Conservation (phyloP, 1,284 basidiomycete species). For the Afroboletus lepidellus region DNA sequence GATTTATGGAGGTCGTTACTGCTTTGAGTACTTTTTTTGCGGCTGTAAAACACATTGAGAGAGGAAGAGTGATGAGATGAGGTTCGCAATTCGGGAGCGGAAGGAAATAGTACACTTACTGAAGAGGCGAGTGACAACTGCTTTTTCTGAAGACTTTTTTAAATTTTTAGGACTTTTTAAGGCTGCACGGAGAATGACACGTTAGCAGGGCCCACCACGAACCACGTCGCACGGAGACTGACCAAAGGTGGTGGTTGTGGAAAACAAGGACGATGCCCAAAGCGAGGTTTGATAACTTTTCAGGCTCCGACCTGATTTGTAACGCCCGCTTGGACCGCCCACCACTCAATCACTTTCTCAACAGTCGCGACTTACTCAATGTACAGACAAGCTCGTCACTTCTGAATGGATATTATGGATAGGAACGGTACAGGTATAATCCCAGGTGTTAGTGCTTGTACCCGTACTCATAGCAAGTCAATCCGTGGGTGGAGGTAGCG, state of each 20-base stretch:
- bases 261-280: constrained; percentile 32
- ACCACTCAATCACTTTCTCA: neutral
- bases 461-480: too few species aligned
- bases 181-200: constrained; percentile 31
- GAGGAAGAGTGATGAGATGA: constrained; percentile 24
- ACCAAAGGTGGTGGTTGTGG: constrained; percentile 36
- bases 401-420: too few species aligned
- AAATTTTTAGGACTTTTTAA: constrained; percentile 46
- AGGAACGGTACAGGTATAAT: too few species aligned
- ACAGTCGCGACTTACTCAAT: too few species aligned
- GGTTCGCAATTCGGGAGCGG: constrained; percentile 14
- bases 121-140: constrained; percentile 73
- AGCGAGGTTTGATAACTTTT: constrained; percentile 32
- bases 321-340: neutral
- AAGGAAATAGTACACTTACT: constrained; percentile 43
- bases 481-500: too few species aligned
- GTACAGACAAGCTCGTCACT: too few species aligned
- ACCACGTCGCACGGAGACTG: constrained; percentile 14
- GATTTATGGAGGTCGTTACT: constrained; percentile 75
- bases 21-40: constrained; percentile 75
- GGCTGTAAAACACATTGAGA: constrained; percentile 36
- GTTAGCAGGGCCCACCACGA: constrained; percentile 17
- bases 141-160: constrained; percentile 59
- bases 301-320: constrained; percentile 31
- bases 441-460: too few species aligned